These are phyloP conservation scores for Dichotomopilus funicola DNA, from an alignment of 2,329 filamentous ascomycete genomes.

Conservation along the genomic window DNA sequence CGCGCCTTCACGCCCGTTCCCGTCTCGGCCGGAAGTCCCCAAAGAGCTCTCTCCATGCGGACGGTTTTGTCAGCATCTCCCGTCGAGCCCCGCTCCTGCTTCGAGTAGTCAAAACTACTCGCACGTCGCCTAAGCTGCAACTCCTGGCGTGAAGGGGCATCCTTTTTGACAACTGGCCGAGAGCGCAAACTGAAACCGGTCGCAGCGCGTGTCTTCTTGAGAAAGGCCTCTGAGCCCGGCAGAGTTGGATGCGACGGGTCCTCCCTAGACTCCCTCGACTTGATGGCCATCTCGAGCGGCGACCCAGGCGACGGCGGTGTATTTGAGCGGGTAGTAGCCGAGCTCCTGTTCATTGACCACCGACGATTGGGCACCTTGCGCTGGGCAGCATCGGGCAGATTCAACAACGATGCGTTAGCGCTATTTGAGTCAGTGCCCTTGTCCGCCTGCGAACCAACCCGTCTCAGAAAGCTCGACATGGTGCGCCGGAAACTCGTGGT, in stretches of 20 bases:
- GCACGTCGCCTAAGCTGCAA: constrained; percentile 32
- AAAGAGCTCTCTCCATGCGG: constrained; percentile 43
- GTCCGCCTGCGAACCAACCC: constrained; percentile 33
- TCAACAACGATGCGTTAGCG: constrained; percentile 24
- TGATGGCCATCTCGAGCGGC: constrained; percentile 37
- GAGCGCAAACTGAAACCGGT: constrained; percentile 46
- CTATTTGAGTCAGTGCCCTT: constrained; percentile 23
- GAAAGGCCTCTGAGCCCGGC: constrained; percentile 40
- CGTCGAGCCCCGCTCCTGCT: constrained; percentile 22
- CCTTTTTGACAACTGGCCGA: constrained; percentile 30
- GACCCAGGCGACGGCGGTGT: constrained; percentile 46
- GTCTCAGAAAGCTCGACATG: constrained; percentile 44
- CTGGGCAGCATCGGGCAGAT: constrained; percentile 23
- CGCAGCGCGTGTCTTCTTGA: constrained; percentile 44
- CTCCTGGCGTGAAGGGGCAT: constrained; percentile 11
- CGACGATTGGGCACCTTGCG: constrained; percentile 32
- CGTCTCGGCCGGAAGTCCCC: constrained; percentile 57
- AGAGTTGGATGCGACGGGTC: constrained; percentile 27
- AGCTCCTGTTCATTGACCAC: constrained; percentile 42
- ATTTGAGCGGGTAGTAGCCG: constrained; percentile 41
- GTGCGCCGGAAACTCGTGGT: constrained; percentile 43
- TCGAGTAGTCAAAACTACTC: constrained; percentile 43
- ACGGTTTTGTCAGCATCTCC: constrained; percentile 21
- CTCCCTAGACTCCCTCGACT: constrained; percentile 19
- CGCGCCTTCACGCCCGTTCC: constrained; percentile 73